phyloP scores from a whole-genome alignment of 2,329 filamentous ascomycete species.

The Cercospora canescens region DNA sequence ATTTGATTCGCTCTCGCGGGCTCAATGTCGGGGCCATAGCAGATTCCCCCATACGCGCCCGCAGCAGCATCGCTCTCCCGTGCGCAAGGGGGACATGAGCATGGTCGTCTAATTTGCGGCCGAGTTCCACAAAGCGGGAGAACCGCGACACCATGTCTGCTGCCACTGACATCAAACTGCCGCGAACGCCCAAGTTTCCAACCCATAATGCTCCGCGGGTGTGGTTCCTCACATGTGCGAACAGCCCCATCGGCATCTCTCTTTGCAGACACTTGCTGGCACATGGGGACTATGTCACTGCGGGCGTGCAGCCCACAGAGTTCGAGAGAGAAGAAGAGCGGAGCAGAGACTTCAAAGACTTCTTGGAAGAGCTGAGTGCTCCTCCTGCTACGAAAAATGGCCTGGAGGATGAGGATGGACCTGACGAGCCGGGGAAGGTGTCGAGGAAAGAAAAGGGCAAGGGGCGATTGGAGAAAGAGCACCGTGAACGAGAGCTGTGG shows the following conservation, averaged over 20 bases:
- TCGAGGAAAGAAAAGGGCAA: slow-evolving; percentile 43
- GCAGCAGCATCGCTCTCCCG: not conserved
- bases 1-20: slow-evolving; percentile 13
- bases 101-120: not conserved
- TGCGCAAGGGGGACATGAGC: not conserved
- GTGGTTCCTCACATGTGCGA: slow-evolving; percentile 87
- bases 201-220: slow-evolving; percentile 71
- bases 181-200: slow-evolving; percentile 54
- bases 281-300: slow-evolving; percentile 90
- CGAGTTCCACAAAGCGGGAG: not conserved
- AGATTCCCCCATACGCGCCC: not conserved
- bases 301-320: slow-evolving; percentile 76
- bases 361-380: slow-evolving; percentile 60
- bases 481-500: slow-evolving; percentile 52
- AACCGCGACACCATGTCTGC: slow-evolving; percentile 20
- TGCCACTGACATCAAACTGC: slow-evolving; percentile 32
- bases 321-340: slow-evolving; percentile 69
- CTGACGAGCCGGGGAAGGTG: slow-evolving; percentile 8
- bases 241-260: slow-evolving; percentile 81
- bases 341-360: slow-evolving; percentile 75
- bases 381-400: slow-evolving; percentile 10
- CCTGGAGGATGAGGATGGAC: slow-evolving; percentile 33
- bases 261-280: slow-evolving; percentile 77
- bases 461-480: slow-evolving; percentile 51
- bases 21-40: slow-evolving; percentile 11